Base-by-base conservation (phyloP, 2,329 filamentous ascomycete genomes). In the Coniella vitis region DNA sequence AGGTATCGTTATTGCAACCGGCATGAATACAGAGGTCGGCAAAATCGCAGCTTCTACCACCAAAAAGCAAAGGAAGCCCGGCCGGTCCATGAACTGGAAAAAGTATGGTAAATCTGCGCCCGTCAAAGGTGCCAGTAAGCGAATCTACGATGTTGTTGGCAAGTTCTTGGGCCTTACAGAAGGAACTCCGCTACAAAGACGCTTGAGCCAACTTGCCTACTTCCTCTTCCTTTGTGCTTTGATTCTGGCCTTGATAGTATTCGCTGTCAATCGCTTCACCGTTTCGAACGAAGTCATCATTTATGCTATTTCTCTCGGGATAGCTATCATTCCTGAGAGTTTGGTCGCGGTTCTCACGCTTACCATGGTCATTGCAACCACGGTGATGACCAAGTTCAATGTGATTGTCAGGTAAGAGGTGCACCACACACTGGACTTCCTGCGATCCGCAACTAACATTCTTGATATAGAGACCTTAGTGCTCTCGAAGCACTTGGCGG, bases 171-270 rank as follows among this genome's bases (percentile, higher is more conserved):
- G 80, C 48, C 65, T 84, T 43, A 61, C 62, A 2, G 76, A 86
- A 47, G 89, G 89, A 43, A 95, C 90, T 1, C 90, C 90, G 1
- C 72, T 95, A 39, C 88, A 94, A 68, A 83, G 85, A 56, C 91
- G 87, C 61, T 75, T 95, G 45, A 88, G 86, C 69, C 89, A 90
- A 66, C 84, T 95, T 60, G 89, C 90, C 22, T 81, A 93, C 38
- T 63, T 88, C 3, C 78, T 95, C 2, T 94, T 95, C 60, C 81
- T 75, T 40, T 77, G 89, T 44, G 90, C 80, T 38, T 69, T 83
- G 47, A 57, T 82, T 3, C 70, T 83, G 31, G 78, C 75, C 43
- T 61, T 83, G 51, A 75, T 83, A 45, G 81, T 84, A 57, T 84
- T 84, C 61, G 75, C 72, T 5, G 78, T 72, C 53, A 79, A 74